Base-by-base conservation (phyloP, 768 basidiomycete genomes). In the Mrakia hoshinonis region DNA sequence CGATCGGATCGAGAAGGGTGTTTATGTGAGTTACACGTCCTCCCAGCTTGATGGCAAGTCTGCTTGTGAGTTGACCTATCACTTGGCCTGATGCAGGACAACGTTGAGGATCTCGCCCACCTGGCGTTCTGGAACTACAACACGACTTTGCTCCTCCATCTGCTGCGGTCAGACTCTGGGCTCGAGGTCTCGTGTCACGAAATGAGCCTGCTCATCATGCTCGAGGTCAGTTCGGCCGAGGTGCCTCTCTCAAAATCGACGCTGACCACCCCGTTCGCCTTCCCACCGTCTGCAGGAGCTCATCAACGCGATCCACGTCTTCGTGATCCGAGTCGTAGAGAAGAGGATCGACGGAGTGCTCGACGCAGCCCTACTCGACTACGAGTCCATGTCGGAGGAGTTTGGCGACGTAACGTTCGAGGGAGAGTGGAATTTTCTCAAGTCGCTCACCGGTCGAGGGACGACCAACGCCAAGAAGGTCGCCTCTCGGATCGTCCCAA, bases 91-190 rank as follows among this genome's bases (percentile, higher is more conserved):
- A 4, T 22, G 29, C 76, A 97, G 94, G 87, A 81, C 76, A 87
- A 85, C 73, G 84, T 89, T 26, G 92, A 96, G 75, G 91, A 97
- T 77, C 80, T 96, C 38, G 87, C 90, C 5, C 87, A 86, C 77
- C 83, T 95, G 31, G 84, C 93, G 43, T 98, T 97, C 79, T 99
- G 96, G 94, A 81, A 95, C 58, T 91, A 92, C 80, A 99, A 99
- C 79, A 85, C 87, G 24, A 91, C 90, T 12, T 80, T 92, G 36
- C 89, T 95, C 85, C 83, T 98, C 20, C 92, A 98, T 81, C 85
- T 98, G 61, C 83, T 99, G 0, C 76, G 76, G 15, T 75, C 76
- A 18, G 82, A 83, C 43, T 74, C 75, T 9, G 71, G 62, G 2
- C 71, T 82, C 26, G 87, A 85, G 70, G 85, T 86, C 71, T 85